Evolutionary conservation across 2,329 filamentous ascomycete species (phyloP).

Genomic region (Thielaviopsis euricoi): DNA sequence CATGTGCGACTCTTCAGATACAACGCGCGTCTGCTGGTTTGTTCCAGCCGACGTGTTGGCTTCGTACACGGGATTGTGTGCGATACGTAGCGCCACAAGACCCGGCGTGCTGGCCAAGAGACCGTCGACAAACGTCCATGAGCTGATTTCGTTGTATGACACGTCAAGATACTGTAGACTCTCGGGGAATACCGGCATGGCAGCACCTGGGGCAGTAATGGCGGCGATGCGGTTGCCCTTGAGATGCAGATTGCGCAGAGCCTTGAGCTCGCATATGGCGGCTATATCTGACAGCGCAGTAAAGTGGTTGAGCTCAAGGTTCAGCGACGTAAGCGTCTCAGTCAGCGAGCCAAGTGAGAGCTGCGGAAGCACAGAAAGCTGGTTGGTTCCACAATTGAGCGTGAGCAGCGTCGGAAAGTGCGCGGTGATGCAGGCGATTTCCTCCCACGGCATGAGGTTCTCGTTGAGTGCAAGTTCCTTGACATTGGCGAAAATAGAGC

Average conservation of each 20-base stretch:
- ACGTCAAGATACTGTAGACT: slow-evolving; percentile 52
- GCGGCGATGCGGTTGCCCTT: slow-evolving; percentile 57
- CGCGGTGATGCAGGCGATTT: slow-evolving; percentile 37
- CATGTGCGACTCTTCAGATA: slow-evolving; percentile 67
- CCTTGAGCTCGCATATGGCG: slow-evolving; percentile 32
- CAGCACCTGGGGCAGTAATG: slow-evolving; percentile 16
- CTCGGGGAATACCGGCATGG: slow-evolving; percentile 31
- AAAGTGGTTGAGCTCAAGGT: slow-evolving; percentile 59
- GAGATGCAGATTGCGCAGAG: slow-evolving; percentile 47
- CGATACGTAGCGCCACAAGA: slow-evolving; percentile 58
- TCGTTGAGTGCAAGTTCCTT: slow-evolving; percentile 49
- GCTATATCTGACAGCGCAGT: slow-evolving; percentile 38
- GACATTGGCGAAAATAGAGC: slow-evolving; percentile 31
- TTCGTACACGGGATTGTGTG: slow-evolving; percentile 72
- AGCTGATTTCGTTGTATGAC: slow-evolving; percentile 51
- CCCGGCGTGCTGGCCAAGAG: slow-evolving; percentile 55
- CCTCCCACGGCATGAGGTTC: slow-evolving; percentile 48
- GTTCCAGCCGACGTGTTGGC: slow-evolving; percentile 19
- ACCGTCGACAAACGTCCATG: slow-evolving; percentile 59
- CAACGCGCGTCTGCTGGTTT: slow-evolving; percentile 25
- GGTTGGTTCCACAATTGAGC: slow-evolving; percentile 40
- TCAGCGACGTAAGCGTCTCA: slow-evolving; percentile 41
- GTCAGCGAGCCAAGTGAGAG: slow-evolving; percentile 24
- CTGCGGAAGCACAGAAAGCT: slow-evolving; percentile 35
- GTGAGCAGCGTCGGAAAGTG: slow-evolving; percentile 36